A percentile compares a stretch with the other conserved stretches of the same genome.
Evolutionary conservation across 371 early-diverging fungal species (phyloP).

Genomic region (Sporodiniella umbellata): DNA sequence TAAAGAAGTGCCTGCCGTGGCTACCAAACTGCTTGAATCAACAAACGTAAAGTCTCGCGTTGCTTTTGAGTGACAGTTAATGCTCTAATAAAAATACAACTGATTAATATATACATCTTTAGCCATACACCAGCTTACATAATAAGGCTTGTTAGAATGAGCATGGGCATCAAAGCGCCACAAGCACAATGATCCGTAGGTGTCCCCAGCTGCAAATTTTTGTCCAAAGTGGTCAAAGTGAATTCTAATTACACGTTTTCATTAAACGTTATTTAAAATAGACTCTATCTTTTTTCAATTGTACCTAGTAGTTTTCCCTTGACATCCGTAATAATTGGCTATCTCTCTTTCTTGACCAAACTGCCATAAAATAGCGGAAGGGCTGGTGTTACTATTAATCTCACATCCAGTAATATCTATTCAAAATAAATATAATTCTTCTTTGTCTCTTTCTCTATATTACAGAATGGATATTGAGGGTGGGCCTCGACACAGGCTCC

Average conservation of each 20-base stretch:
- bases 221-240: slow-evolving; percentile 74
- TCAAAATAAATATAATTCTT: not conserved
- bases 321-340: slow-evolving; percentile 54
- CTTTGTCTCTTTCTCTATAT: not conserved
- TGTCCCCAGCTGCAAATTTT: slow-evolving; percentile 74
- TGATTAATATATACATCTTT: not conserved
- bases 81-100: slow-evolving; percentile 15
- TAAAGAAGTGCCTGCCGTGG: slow-evolving; percentile 70
- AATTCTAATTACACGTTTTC: too few relatives aligned
- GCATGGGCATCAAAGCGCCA: slow-evolving; percentile 76
- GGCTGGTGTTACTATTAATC: slow-evolving; percentile 27
- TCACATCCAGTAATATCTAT: slow-evolving; percentile 58
- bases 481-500: slow-evolving; percentile 57
- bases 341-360: slow-evolving; percentile 60
- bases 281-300: not conserved
- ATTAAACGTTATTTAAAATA: too few relatives aligned
- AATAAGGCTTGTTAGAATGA: slow-evolving; percentile 59
- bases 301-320: slow-evolving; percentile 49
- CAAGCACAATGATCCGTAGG: slow-evolving; percentile 61
- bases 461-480: slow-evolving; percentile 58
- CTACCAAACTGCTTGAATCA: slow-evolving; percentile 68
- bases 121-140: slow-evolving; percentile 26
- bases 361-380: slow-evolving; percentile 59
- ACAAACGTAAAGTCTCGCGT: slow-evolving; percentile 74
- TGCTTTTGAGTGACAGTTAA: slow-evolving; percentile 61